A percentile compares a stretch with the other conserved stretches of the same genome.
phyloP scores from a whole-genome alignment of 177 flowering plant species.

The Vitis hybrid region DNA sequence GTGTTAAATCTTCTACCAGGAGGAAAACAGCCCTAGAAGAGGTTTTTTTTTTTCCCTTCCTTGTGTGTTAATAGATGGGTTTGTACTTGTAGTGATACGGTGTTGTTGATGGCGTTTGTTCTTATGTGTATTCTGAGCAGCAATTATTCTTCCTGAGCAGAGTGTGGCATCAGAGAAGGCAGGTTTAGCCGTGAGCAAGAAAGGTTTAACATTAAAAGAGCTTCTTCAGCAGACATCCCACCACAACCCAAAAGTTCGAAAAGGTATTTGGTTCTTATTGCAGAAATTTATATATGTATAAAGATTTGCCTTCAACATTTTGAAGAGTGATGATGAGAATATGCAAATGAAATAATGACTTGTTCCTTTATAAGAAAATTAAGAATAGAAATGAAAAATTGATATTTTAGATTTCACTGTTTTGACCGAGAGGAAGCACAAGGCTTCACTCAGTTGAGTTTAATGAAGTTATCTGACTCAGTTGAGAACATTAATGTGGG shows the following conservation, averaged over 20 bases:
- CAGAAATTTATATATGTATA: neutral
- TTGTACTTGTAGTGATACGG: too few relatives aligned
- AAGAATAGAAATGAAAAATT: too few relatives aligned
- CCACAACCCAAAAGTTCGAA: slow-evolving; percentile 80
- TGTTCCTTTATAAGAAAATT: neutral
- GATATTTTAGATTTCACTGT: too few relatives aligned
- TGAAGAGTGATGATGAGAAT: neutral
- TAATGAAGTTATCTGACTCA: too few relatives aligned
- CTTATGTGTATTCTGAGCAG: slow-evolving; percentile 34
- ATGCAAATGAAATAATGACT: neutral
- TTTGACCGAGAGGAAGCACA: too few relatives aligned
- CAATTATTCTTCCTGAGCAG: slow-evolving; percentile 90
- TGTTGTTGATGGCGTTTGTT: neutral
- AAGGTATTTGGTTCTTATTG: slow-evolving; percentile 38
- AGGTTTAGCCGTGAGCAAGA: slow-evolving; percentile 76
- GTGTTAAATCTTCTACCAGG: too few relatives aligned
- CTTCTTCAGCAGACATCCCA: slow-evolving; percentile 94
- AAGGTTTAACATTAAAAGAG: slow-evolving; percentile 90
- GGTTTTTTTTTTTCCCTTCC: neutral
- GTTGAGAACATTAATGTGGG: too few relatives aligned
- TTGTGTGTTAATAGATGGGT: neutral
- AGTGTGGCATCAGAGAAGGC: slow-evolving; percentile 81
- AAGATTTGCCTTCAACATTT: too few relatives aligned
- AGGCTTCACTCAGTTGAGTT: too few relatives aligned
- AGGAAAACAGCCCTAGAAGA: too few relatives aligned